A percentile compares a stretch with the other conserved stretches of the same genome.
phyloP scores from a whole-genome alignment of 78 protist species.

The Dictyostelium brefeldianum region DNA sequence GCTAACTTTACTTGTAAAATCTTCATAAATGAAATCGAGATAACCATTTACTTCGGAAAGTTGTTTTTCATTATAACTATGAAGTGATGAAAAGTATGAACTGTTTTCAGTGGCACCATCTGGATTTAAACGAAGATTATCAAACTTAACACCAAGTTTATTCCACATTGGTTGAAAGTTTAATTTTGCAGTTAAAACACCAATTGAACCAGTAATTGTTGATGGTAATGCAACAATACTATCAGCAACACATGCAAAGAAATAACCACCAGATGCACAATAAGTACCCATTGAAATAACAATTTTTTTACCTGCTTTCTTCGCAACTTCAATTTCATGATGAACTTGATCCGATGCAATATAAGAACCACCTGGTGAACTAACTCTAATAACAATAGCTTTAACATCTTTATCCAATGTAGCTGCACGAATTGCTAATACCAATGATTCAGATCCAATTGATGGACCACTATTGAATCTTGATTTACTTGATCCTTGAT shows the following conservation, averaged over 20 bases:
- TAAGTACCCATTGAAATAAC: conserved; percentile 47
- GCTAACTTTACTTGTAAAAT: conserved; percentile 44
- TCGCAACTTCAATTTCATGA: conserved; percentile 51
- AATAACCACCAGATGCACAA: conserved; percentile 83
- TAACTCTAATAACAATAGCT: conserved; percentile 42
- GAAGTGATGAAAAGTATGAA: conserved; percentile 24
- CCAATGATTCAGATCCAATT: conserved; percentile 50
- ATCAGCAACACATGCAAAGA: conserved; percentile 73
- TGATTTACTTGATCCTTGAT: conserved; percentile 8
- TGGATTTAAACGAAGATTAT: conserved; percentile 4
- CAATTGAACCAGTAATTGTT: conserved; percentile 81
- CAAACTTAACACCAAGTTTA: conserved; percentile 46
- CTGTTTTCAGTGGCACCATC: conserved; percentile 26
- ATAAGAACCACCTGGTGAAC: conserved; percentile 47
- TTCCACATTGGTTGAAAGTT: conserved; percentile 3
- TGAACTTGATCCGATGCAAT: conserved; percentile 38
- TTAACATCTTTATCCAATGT: conserved; percentile 45
- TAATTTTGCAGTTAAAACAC: conserved; percentile 68
- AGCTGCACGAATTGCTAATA: conserved; percentile 52
- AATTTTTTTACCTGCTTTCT: conserved; percentile 56
- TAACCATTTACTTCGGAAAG: not conserved
- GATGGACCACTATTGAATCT: conserved; percentile 69
- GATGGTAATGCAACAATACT: conserved; percentile 48
- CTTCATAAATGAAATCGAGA: conserved; percentile 42
- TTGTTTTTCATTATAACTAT: conserved; percentile 39